Conservation (phyloP, 1,139 yeast genomes). For the Kodamaea arcana region DNA sequence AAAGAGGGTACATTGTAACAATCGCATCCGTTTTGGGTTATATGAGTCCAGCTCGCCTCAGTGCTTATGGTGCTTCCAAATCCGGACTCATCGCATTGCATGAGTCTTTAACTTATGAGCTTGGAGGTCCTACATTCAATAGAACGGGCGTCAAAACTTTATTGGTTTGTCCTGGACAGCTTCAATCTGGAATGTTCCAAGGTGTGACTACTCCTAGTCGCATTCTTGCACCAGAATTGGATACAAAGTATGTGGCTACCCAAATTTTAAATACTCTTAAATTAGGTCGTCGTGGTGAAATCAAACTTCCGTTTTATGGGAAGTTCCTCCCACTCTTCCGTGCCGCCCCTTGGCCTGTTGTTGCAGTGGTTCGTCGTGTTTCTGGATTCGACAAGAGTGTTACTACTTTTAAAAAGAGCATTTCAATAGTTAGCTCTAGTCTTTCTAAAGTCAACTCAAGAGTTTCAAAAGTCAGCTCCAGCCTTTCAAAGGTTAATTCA, state of each 20-base stretch:
- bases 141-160: conserved; percentile 63
- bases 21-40: conserved; percentile 82
- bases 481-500: neutral
- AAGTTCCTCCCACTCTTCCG: conserved; percentile 67
- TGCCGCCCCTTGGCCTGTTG: conserved; percentile 69
- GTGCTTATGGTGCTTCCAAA: conserved; percentile 87
- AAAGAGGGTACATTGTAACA: conserved; percentile 75
- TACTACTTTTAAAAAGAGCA: conserved; percentile 27
- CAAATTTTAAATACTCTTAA: conserved; percentile 54
- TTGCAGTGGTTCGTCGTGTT: conserved; percentile 45
- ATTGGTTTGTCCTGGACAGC: conserved; percentile 83
- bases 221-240: conserved; percentile 76
- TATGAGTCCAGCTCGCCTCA: conserved; percentile 74
- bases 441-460: conserved; percentile 1
- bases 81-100: conserved; percentile 83
- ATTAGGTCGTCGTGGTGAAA: conserved; percentile 62
- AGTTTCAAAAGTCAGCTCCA: neutral
- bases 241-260: conserved; percentile 60
- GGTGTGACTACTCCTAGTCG: conserved; percentile 70
- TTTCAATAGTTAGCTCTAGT: neutral
- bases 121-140: conserved; percentile 49
- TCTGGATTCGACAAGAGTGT: conserved; percentile 65
- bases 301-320: conserved; percentile 73
- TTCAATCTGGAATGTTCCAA: conserved; percentile 66
- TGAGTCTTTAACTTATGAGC: conserved; percentile 71